Conservation (phyloP, 331 rosid species). For the Saraca asoca region DNA sequence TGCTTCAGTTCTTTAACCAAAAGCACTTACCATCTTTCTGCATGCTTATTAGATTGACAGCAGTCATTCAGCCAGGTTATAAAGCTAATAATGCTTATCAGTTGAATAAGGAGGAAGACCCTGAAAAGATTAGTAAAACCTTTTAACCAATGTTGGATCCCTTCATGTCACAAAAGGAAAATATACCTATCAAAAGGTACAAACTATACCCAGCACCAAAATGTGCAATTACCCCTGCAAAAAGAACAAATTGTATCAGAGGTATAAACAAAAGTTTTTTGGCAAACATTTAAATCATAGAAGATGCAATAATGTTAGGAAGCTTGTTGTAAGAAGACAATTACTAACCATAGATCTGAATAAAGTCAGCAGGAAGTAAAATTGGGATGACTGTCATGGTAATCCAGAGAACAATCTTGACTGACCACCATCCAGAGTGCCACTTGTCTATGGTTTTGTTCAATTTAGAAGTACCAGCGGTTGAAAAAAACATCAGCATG, state of each 20-base stretch:
- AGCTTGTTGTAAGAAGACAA: conserved; percentile 20
- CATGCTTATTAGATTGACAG: conserved; percentile 54
- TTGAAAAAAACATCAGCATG: conserved; percentile 79
- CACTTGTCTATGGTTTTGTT: conserved; percentile 59
- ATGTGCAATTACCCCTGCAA: conserved; percentile 76
- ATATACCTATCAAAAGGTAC: conserved; percentile 21
- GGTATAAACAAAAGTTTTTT: conserved; percentile 7
- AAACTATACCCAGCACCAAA: conserved; percentile 91
- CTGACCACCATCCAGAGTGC: conserved; percentile 99
- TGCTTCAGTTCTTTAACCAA: background rate
- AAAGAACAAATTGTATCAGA: conserved; percentile 26
- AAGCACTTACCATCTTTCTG: conserved; percentile 74
- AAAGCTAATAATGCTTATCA: conserved; percentile 87
- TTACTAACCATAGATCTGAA: conserved; percentile 82
- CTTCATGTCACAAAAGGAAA: conserved; percentile 11
- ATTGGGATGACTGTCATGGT: conserved; percentile 66
- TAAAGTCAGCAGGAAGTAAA: conserved; percentile 71
- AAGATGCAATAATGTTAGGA: conserved; percentile 1
- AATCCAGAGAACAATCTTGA: conserved; percentile 65
- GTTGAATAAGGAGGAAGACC: conserved; percentile 93
- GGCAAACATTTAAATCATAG: conserved; percentile 13
- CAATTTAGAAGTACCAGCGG: conserved; percentile 71
- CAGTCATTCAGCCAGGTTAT: conserved; percentile 81
- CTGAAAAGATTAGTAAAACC: conserved; percentile 53
- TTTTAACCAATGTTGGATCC: conserved; percentile 11